These are phyloP conservation scores for Dactylellina haptotyla DNA, from an alignment of 2,329 filamentous ascomycete species.

Conservation along the genomic window DNA sequence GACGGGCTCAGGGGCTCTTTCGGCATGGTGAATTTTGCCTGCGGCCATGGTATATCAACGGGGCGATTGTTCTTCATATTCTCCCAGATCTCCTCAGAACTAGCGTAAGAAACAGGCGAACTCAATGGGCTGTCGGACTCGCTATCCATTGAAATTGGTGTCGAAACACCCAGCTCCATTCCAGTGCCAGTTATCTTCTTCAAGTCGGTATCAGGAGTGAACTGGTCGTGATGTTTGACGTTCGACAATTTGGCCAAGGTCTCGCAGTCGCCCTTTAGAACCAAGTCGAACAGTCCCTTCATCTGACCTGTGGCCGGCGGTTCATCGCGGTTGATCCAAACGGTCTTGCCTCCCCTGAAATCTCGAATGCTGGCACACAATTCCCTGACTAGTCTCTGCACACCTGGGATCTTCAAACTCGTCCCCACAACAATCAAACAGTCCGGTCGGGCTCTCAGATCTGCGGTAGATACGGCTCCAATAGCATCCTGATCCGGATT, in stretches of 20 bases:
- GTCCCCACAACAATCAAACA: slow-evolving; percentile 95
- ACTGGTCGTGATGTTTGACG: slow-evolving; percentile 60
- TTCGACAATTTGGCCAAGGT: slow-evolving; percentile 80
- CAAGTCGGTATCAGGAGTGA: slow-evolving; percentile 43
- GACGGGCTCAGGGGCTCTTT: slow-evolving; percentile 37
- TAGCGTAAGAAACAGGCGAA: slow-evolving; percentile 49
- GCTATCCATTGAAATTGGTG: slow-evolving; percentile 51
- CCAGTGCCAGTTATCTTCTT: slow-evolving; percentile 53
- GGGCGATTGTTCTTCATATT: slow-evolving; percentile 46
- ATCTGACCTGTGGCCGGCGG: slow-evolving; percentile 85
- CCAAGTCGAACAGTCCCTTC: slow-evolving; percentile 90
- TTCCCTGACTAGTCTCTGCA: slow-evolving; percentile 87
- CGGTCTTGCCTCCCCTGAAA: slow-evolving; percentile 82
- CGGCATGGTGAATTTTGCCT: slow-evolving; percentile 36
- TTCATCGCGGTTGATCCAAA: slow-evolving; percentile 93
- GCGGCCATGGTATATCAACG: slow-evolving; percentile 44
- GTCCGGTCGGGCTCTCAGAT: slow-evolving; percentile 85
- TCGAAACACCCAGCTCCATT: slow-evolving; percentile 52
- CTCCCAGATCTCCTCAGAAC: slow-evolving; percentile 51
- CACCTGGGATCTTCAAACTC: slow-evolving; percentile 92
- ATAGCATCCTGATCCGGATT: slow-evolving; percentile 98
- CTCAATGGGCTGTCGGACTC: slow-evolving; percentile 49
- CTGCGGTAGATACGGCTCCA: slow-evolving; percentile 85
- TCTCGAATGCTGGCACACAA: slow-evolving; percentile 87
- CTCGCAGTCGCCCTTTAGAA: slow-evolving; percentile 87